Conservation (phyloP, 108 stramenopile genomes). For the Cyclotella distinguenda region DNA sequence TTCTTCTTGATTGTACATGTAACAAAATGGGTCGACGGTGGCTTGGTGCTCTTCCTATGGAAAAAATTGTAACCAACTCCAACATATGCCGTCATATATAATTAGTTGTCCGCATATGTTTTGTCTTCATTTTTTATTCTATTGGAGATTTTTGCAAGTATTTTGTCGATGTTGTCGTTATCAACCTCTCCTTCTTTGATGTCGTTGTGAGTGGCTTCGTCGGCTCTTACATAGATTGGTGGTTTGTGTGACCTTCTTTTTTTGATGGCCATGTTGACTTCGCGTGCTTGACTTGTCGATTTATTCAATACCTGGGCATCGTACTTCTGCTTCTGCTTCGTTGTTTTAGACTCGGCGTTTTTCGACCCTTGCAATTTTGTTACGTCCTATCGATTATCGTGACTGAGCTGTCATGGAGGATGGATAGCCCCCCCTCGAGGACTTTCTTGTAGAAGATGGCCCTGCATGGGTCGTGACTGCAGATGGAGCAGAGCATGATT, state of each 20-base stretch:
- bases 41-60: conserved; percentile 55
- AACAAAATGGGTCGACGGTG: conserved; percentile 56
- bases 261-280: too few relatives aligned
- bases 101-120: conserved; percentile 71
- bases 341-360: conserved; percentile 5
- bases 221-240: neutral
- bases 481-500: too few relatives aligned
- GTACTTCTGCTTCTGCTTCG: neutral
- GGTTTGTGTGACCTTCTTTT: neutral
- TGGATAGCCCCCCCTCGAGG: too few relatives aligned
- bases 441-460: too few relatives aligned
- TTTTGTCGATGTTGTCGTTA: too few relatives aligned
- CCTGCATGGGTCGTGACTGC: too few relatives aligned
- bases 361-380: conserved; percentile 15
- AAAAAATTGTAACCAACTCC: conserved; percentile 82
- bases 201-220: neutral
- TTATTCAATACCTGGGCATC: neutral
- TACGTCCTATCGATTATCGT: too few relatives aligned
- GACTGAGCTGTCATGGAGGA: too few relatives aligned
- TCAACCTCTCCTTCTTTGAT: conserved; percentile 32
- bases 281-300: too few relatives aligned
- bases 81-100: conserved; percentile 78
- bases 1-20: conserved; percentile 71
- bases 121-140: too few relatives aligned
- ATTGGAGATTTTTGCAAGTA: too few relatives aligned